Base-by-base conservation (phyloP, 2,329 filamentous ascomycete species). In the Trichoderma sp. region DNA sequence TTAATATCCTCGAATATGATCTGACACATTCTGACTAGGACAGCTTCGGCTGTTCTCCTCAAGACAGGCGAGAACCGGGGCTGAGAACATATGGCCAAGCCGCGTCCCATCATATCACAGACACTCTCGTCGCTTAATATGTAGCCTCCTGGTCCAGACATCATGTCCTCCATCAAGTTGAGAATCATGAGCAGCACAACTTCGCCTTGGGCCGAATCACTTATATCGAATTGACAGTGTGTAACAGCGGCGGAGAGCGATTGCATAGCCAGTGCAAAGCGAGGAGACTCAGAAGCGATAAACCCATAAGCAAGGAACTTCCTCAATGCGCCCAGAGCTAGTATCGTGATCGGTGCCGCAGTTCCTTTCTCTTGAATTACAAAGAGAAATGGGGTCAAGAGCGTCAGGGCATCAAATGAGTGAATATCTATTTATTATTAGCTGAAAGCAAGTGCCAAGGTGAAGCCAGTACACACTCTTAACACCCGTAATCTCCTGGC, bases 31-130 rank as follows among this genome's bases (percentile, higher is more conserved):
- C 94, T 93, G 59, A 98, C 93, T 95, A 99, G 98, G 69, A 94
- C 92, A 78, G 97, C 96, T 82, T 99, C 96, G 2, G 96, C 96
- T 23, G 95, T 97, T 74, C 95, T 88, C 74, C 95, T 90, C 69
- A 99, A 84, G 4, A 98, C 90, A 77, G 98, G 95, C 11, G 95
- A 98, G 73, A 98, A 90, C 70, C 95, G 90, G 70, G 93, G 90
- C 78, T 98, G 95, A 74, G 95, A 99, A 84, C 96, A 99, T 85
- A 99, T 98, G 78, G 94, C 97, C 75, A 99, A 83, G 1, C 95
- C 96, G 2, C 94, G 95, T 80, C 97, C 96, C 95, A 99, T 98
- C 94, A 99, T 98, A 80, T 98, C 94, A 80, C 97, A 99, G 12
- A 99, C 94, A 79, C 95, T 98, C 83, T 98, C 95, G 77, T 99